Evolutionary conservation across 805 yeast genomes (phyloP), one percentile per base, ranked within the genome.

Genomic region (Scheffersomyces amazonensis): DNA sequence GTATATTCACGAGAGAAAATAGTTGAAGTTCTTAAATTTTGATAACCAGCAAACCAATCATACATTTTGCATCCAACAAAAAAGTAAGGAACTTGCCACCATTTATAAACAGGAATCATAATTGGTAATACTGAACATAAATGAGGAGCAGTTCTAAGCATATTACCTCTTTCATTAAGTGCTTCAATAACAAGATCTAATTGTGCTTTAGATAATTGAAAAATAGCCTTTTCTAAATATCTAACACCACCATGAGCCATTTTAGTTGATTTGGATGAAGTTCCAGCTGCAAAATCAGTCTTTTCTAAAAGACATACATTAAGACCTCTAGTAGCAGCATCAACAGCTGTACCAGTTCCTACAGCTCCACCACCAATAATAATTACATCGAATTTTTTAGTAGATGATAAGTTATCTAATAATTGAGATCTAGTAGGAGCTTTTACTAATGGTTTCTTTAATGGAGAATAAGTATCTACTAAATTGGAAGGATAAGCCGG

Each of bases 161-260:
- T 83, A 53, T 86, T 85, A 19, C 84, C 81, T 12, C 69, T 69
- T 20, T 53, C 64, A 20, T 53, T 46, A 34, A 64, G 52, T 12
- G 60, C 58, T 21, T 62, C 60, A 34, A 53, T 52, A 18, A 53
- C 58, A 30, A 53, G 49, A 16, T 64, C 50, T 39, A 79, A 37
- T 69, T 90, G 98, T 43, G 82, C 91, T 63, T 87, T 88, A 41
- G 95, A 89, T 36, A 90, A 74, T 67, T 88, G 89, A 78, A 88
- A 88, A 53, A 90, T 80, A 28, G 97, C 97, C 70, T 90, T 90
- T 62, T 90, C 98, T 55, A 90, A 75, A 63, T 90, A 90, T 54
- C 98, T 75, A 31, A 90, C 96, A 60, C 98, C 98, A 49, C 98
- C 98, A 59, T 90, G 98, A 31, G 96, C 96, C 81, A 90, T 86